Evolutionary conservation across 2,329 filamentous ascomycete genomes (phyloP).

Genomic region (Emmonsia crescens): DNA sequence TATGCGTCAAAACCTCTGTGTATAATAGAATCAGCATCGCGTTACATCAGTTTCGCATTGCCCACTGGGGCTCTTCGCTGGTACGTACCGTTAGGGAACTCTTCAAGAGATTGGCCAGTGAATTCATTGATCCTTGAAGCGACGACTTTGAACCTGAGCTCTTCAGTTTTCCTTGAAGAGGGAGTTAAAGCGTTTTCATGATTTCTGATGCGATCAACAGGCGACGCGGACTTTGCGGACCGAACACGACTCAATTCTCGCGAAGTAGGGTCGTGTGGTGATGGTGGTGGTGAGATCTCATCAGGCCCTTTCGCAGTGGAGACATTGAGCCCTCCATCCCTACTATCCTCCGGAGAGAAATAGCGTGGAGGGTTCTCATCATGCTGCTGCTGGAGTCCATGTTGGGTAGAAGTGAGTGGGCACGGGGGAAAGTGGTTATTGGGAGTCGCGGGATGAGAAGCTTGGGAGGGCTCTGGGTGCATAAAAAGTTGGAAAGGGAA

Average conservation of each 20-base stretch:
- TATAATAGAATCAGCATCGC: conserved; percentile 15
- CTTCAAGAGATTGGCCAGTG: conserved; percentile 40
- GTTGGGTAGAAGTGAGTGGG: conserved; percentile 38
- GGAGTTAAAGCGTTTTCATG: conserved; percentile 41
- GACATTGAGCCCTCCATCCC: conserved; percentile 21
- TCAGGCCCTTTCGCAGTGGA: conserved; percentile 18
- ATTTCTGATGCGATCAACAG: conserved; percentile 42
- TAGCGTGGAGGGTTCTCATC: conserved; percentile 34
- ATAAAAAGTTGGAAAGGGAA: conserved; percentile 45
- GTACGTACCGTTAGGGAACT: conserved; percentile 67
- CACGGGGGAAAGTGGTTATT: conserved; percentile 29
- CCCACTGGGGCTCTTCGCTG: too few species aligned
- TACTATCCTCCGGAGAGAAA: conserved; percentile 32
- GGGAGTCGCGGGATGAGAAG: conserved; percentile 36
- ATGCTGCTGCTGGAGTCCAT: conserved; percentile 45
- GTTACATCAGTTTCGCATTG: conserved; percentile 1
- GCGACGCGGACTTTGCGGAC: conserved; percentile 28
- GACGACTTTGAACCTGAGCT: conserved; percentile 43
- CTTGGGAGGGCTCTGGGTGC: conserved; percentile 49
- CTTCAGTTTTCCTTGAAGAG: conserved; percentile 29
- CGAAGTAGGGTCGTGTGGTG: conserved; percentile 11
- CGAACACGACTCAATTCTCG: conserved; percentile 21
- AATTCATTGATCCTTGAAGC: conserved; percentile 33
- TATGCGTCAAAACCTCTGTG: conserved; percentile 81
- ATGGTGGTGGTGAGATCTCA: conserved; percentile 10